A percentile compares a stretch with the other conserved stretches of the same genome.
These are phyloP conservation scores for Westerdykella ornata DNA, from an alignment of 2,329 filamentous ascomycete genomes.

Conservation along the genomic window DNA sequence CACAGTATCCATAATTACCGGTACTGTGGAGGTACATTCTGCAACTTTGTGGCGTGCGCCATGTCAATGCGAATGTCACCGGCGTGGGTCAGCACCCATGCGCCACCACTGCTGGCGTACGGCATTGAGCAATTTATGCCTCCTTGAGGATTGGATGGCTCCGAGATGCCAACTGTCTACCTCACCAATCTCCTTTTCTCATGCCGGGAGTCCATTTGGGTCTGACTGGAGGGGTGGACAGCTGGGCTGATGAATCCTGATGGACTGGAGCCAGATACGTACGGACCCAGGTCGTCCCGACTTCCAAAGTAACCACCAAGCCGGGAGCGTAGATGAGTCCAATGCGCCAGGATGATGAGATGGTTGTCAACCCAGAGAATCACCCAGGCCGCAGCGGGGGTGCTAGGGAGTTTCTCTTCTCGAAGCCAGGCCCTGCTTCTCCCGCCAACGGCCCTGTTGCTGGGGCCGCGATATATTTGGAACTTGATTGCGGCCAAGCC, in stretches of 20 bases:
- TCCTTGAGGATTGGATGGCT: constrained; percentile 4
- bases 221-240: no score
- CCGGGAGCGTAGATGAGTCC: constrained; percentile 4
- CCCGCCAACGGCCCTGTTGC: constrained; percentile 16
- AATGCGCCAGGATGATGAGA: neutral
- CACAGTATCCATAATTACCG: no score
- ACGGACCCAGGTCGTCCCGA: constrained; percentile 7
- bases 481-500: constrained; percentile 15
- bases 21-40: no score
- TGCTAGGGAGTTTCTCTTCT: constrained; percentile 18
- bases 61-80: no score
- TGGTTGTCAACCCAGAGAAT: neutral
- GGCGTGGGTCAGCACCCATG: no score
- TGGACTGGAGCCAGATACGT: no score
- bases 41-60: no score
- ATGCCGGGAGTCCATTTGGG: constrained; percentile 6
- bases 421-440: constrained; percentile 17
- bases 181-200: constrained; percentile 7
- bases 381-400: constrained; percentile 6
- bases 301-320: constrained; percentile 7
- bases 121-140: constrained; percentile 2
- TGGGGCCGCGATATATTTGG: constrained; percentile 20
- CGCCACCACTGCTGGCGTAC: no score
- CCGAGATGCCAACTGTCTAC: neutral
- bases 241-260: no score